Conservation (phyloP, 2,329 filamentous ascomycete species). For the Microdochium nivale region DNA sequence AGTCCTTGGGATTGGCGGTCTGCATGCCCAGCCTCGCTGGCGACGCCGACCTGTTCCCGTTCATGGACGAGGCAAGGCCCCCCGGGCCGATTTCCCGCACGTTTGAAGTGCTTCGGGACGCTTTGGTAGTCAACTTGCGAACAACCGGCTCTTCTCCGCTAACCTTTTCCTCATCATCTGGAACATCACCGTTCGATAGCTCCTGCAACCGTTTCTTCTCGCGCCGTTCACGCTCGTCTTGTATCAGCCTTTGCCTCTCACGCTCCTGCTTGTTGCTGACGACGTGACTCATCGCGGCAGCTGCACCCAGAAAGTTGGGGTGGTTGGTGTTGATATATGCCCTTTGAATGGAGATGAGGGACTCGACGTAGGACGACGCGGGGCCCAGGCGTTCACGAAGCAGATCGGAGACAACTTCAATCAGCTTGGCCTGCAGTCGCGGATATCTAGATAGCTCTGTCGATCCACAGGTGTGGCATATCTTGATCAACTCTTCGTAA, state of each 20-base stretch:
- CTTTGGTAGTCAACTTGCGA: conserved; percentile 52
- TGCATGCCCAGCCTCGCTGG: conserved; percentile 54
- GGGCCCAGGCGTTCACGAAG: conserved; percentile 87
- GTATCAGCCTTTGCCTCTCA: conserved; percentile 70
- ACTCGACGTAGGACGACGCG: conserved; percentile 85
- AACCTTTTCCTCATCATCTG: conserved; percentile 58
- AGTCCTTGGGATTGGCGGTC: conserved; percentile 62
- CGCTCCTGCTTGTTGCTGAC: conserved; percentile 92
- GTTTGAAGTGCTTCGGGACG: conserved; percentile 70
- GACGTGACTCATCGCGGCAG: conserved; percentile 94
- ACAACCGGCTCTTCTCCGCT: conserved; percentile 46
- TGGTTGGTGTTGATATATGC: conserved; percentile 99
- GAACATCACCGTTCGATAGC: conserved; percentile 66
- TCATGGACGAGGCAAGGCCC: conserved; percentile 57
- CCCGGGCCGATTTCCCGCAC: conserved; percentile 58
- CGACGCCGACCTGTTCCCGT: conserved; percentile 53
- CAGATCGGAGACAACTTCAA: conserved; percentile 95
- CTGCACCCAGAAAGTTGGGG: conserved; percentile 94
- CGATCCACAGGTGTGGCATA: conserved; percentile 96
- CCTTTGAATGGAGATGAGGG: conserved; percentile 91
- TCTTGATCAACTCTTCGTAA: conserved; percentile 98
- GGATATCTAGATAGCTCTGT: conserved; percentile 89
- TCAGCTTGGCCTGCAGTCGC: conserved; percentile 88
- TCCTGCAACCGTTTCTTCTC: conserved; percentile 80
- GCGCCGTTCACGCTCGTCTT: conserved; percentile 78